phyloP scores from a whole-genome alignment of 768 basidiomycete genomes.

The Hericium erinaceus region DNA sequence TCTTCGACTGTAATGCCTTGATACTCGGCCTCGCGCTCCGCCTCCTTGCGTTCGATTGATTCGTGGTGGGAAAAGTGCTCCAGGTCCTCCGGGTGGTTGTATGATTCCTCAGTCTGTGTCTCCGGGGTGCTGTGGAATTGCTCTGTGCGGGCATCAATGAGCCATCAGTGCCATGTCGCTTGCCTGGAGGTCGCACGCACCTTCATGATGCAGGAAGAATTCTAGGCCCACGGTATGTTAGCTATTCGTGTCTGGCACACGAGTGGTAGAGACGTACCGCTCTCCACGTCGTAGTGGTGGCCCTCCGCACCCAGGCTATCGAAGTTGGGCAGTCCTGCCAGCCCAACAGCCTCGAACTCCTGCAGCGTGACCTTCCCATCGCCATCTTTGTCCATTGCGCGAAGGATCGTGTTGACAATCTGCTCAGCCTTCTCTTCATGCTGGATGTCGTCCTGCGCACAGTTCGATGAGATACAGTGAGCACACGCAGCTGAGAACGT shows the following conservation, averaged over 20 bases:
- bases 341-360: conserved; percentile 66
- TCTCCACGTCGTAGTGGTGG: conserved; percentile 89
- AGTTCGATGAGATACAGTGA: neutral
- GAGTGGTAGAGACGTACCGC: conserved; percentile 43
- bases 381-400: conserved; percentile 58
- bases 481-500: neutral
- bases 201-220: conserved; percentile 97
- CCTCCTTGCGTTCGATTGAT: conserved; percentile 74
- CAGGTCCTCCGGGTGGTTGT: conserved; percentile 85
- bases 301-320: conserved; percentile 81
- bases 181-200: conserved; percentile 27
- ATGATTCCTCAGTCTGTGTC: conserved; percentile 93
- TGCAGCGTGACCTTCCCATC: conserved; percentile 63
- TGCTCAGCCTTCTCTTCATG: conserved; percentile 76
- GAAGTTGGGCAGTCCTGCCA: conserved; percentile 75
- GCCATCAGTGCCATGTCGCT: neutral
- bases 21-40: conserved; percentile 72
- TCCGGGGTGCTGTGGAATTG: conserved; percentile 93
- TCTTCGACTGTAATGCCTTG: conserved; percentile 78
- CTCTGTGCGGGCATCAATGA: conserved; percentile 36
- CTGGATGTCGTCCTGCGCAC: conserved; percentile 55
- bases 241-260: conserved; percentile 2
- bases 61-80: conserved; percentile 92
- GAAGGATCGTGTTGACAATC: conserved; percentile 65
- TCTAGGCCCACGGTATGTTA: conserved; percentile 31